phyloP scores from a whole-genome alignment of 2,329 filamentous ascomycete species.

The Apiospora pterosperma region DNA sequence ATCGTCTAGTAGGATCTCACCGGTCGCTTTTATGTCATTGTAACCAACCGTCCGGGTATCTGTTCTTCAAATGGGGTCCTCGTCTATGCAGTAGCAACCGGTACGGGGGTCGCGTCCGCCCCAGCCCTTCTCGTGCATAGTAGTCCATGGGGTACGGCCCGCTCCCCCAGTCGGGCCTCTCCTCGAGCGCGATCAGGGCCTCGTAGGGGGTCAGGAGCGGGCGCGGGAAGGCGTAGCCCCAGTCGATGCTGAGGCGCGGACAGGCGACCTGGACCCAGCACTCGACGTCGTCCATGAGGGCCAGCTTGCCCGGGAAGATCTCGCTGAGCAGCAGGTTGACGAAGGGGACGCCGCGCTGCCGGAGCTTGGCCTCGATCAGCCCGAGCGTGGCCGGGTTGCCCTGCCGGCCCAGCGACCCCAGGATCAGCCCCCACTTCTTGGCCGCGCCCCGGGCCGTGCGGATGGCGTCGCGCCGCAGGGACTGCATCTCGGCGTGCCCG shows the following conservation, averaged over 20 bases:
- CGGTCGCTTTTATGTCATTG: not conserved
- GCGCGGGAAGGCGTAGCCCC: slow-evolving; percentile 92
- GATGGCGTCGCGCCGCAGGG: slow-evolving; percentile 75
- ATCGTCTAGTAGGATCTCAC: not conserved
- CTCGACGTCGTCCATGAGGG: slow-evolving; percentile 89
- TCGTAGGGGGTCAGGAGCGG: slow-evolving; percentile 93
- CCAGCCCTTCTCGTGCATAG: slow-evolving; percentile 87
- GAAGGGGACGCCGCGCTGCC: slow-evolving; percentile 69
- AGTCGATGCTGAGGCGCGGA: slow-evolving; percentile 95
- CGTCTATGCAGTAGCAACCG: not conserved
- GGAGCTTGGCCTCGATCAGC: slow-evolving; percentile 77
- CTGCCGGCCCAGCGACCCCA: slow-evolving; percentile 88
- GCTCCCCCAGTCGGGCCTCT: slow-evolving; percentile 68
- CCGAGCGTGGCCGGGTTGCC: slow-evolving; percentile 92
- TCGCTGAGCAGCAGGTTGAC: slow-evolving; percentile 87
- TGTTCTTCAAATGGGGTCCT: not conserved
- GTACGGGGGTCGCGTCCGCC: slow-evolving; percentile 53
- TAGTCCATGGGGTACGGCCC: slow-evolving; percentile 97
- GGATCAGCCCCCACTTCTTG: slow-evolving; percentile 89
- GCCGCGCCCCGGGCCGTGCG: slow-evolving; percentile 65
- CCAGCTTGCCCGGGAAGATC: slow-evolving; percentile 94
- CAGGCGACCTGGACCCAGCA: slow-evolving; percentile 99
- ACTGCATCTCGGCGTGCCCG: slow-evolving; percentile 86
- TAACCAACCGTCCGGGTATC: not conserved
- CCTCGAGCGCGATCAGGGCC: slow-evolving; percentile 83